A percentile compares a stretch with the other conserved stretches of the same genome.
Evolutionary conservation across 2,329 filamentous ascomycete species (phyloP).

Genomic region (Colletotrichum euphorbiae): DNA sequence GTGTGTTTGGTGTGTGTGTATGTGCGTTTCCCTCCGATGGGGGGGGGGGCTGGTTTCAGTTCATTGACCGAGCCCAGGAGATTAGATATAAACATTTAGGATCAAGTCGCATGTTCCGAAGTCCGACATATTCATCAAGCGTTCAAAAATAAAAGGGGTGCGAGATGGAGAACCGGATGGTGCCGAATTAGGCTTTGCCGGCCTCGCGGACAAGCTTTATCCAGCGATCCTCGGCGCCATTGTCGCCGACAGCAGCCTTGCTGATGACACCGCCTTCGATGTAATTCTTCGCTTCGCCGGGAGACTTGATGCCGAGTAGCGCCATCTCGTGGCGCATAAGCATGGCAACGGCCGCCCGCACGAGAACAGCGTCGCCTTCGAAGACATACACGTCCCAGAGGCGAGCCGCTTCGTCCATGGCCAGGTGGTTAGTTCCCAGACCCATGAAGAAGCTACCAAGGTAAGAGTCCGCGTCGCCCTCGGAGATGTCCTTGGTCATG

Average conservation of each 20-base stretch:
- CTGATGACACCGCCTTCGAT: slow-evolving; percentile 44
- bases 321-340: slow-evolving; percentile 66
- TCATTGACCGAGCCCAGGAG: slow-evolving; percentile 24
- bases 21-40: slow-evolving; percentile 30
- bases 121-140: slow-evolving; percentile 36
- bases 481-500: slow-evolving; percentile 63
- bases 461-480: slow-evolving; percentile 63
- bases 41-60: neutral
- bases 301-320: slow-evolving; percentile 59
- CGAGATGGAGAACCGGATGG: neutral
- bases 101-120: slow-evolving; percentile 38
- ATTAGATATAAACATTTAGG: slow-evolving; percentile 41
- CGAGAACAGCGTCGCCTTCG: slow-evolving; percentile 79
- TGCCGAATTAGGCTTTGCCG: slow-evolving; percentile 48
- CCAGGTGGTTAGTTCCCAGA: slow-evolving; percentile 72
- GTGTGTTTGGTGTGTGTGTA: slow-evolving; percentile 18
- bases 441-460: slow-evolving; percentile 71
- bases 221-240: slow-evolving; percentile 63
- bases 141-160: slow-evolving; percentile 16
- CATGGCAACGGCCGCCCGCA: slow-evolving; percentile 78
- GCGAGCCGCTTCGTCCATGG: slow-evolving; percentile 76
- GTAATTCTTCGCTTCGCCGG: slow-evolving; percentile 57
- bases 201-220: slow-evolving; percentile 54
- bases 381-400: slow-evolving; percentile 88
- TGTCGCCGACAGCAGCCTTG: slow-evolving; percentile 40